Conservation (phyloP, 2,329 filamentous ascomycete species). For the Trichoderma guizhouense region DNA sequence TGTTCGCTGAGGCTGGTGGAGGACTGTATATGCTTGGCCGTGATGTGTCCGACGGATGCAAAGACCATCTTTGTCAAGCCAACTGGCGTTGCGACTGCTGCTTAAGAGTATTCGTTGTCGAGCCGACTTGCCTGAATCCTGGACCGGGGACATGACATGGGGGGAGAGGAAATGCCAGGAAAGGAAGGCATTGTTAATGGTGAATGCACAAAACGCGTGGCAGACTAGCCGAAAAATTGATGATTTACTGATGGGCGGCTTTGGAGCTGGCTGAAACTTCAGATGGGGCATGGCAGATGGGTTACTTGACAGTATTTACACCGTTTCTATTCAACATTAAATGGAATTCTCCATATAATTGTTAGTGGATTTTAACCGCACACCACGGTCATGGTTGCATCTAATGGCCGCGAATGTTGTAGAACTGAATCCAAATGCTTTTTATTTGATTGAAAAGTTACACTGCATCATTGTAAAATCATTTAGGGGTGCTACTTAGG, state of each 20-base stretch:
- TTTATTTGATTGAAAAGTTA: background rate
- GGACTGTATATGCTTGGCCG: slow-evolving; percentile 23
- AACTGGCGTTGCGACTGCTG: background rate
- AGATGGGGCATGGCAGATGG: background rate
- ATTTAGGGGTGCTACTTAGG: background rate
- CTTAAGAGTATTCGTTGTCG: background rate
- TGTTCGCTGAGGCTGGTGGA: slow-evolving; percentile 18
- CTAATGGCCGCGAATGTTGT: background rate
- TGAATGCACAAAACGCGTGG: background rate
- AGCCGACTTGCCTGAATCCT: background rate
- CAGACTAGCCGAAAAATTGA: background rate
- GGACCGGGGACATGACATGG: background rate
- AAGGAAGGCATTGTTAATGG: background rate
- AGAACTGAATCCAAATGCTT: background rate
- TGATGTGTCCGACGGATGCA: slow-evolving; percentile 25
- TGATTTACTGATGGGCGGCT: background rate
- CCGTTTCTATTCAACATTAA: background rate
- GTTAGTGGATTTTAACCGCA: background rate
- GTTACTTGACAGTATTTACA: background rate
- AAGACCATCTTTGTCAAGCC: slow-evolving; percentile 13
- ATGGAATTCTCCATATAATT: background rate
- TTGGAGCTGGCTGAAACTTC: background rate
- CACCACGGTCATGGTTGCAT: background rate
- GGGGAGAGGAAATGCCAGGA: background rate
- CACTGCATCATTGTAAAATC: background rate